Conservation (phyloP, 176 grass and related monocot species). For the Phragmites australis region DNA sequence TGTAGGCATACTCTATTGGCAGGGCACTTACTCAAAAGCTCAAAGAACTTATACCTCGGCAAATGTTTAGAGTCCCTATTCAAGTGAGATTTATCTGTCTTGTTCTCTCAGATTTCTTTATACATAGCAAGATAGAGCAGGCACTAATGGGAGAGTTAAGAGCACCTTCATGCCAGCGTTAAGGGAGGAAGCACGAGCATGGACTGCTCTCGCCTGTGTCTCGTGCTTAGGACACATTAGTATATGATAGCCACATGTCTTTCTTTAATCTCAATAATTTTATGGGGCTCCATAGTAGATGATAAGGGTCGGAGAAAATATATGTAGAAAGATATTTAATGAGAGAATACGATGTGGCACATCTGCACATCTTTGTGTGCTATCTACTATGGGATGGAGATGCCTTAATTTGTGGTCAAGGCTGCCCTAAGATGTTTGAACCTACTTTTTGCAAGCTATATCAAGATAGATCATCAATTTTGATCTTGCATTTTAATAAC, state of each 20-base stretch:
- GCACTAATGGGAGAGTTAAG: background rate
- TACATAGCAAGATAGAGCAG: conserved; percentile 26
- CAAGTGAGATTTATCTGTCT: conserved; percentile 60
- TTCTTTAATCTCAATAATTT: background rate
- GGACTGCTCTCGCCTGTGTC: background rate
- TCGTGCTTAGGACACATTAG: too few relatives aligned
- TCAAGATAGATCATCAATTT: conserved; percentile 1
- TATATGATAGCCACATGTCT: background rate
- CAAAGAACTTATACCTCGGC: conserved; percentile 97
- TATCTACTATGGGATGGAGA: background rate
- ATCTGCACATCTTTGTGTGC: conserved; percentile 3
- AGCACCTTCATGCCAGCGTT: background rate
- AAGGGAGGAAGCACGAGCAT: background rate
- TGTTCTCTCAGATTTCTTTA: conserved; percentile 35
- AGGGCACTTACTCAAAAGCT: conserved; percentile 88
- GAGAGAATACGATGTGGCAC: background rate
- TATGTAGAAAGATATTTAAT: background rate
- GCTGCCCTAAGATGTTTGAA: background rate
- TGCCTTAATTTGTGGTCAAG: conserved; percentile 2
- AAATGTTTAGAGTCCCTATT: conserved; percentile 98
- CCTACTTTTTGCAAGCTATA: conserved; percentile 10
- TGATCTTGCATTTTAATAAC: background rate
- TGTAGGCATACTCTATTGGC: conserved; percentile 86
- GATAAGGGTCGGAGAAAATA: background rate
- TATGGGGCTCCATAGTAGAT: background rate